These are phyloP conservation scores for Astrocystis sublimbata DNA, from an alignment of 495 filamentous ascomycete species.

Conservation along the genomic window DNA sequence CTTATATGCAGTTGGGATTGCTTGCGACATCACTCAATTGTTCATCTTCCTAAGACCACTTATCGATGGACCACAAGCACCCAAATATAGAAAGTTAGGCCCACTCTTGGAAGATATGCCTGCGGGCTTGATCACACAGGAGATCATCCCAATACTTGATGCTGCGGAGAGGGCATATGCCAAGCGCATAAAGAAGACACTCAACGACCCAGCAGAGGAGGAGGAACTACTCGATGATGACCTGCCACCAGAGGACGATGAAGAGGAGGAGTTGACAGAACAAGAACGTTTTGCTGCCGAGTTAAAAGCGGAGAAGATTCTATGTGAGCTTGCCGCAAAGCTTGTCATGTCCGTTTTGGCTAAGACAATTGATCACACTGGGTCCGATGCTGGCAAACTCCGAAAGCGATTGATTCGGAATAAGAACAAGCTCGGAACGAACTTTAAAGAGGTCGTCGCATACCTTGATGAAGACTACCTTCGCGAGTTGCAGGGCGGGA, in stretches of 20 bases:
- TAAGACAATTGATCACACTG: constrained; percentile 66
- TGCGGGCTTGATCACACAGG: constrained; percentile 51
- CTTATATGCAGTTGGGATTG: constrained; percentile 67
- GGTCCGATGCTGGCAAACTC: constrained; percentile 59
- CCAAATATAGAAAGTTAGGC: constrained; percentile 55
- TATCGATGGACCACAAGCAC: constrained; percentile 28
- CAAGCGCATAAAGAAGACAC: constrained; percentile 61
- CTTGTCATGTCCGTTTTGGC: constrained; percentile 77
- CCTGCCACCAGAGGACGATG: constrained; percentile 59
- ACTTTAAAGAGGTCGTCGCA: constrained; percentile 74
- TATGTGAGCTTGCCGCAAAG: constrained; percentile 83
- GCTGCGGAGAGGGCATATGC: constrained; percentile 74
- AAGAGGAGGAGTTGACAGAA: constrained; percentile 55
- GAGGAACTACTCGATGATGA: constrained; percentile 63
- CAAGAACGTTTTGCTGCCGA: constrained; percentile 58
- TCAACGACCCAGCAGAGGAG: constrained; percentile 67
- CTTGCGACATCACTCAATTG: constrained; percentile 79
- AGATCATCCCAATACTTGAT: constrained; percentile 72
- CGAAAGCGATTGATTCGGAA: constrained; percentile 67
- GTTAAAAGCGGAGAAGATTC: constrained; percentile 73
- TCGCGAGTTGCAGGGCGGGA: constrained; percentile 37
- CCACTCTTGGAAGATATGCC: constrained; percentile 66
- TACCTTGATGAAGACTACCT: constrained; percentile 66
- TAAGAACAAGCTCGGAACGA: constrained; percentile 64
- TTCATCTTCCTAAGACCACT: constrained; percentile 68